phyloP scores from a whole-genome alignment of 305 asterid species.

The Fraxinus greggii region DNA sequence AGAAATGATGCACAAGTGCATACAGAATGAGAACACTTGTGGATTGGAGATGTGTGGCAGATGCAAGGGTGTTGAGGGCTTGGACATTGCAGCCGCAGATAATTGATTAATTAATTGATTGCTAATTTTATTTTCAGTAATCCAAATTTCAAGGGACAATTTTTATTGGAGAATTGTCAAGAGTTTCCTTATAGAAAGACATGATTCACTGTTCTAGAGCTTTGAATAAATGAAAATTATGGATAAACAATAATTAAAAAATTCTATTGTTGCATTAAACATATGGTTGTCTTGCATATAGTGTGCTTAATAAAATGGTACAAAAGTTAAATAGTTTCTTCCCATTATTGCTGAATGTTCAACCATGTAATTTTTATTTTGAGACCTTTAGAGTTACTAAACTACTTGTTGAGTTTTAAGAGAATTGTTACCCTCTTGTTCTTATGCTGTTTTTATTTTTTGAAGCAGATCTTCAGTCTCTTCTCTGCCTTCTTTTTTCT shows the following conservation, averaged over 20 bases:
- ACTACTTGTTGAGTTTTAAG: too few species aligned
- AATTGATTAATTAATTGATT: neutral
- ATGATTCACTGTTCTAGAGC: neutral
- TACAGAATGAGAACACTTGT: neutral
- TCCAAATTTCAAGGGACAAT: neutral
- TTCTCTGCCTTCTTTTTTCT: neutral
- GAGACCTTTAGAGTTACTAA: neutral
- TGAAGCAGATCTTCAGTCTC: neutral
- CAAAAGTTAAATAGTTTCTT: neutral
- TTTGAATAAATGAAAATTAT: neutral
- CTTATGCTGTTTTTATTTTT: neutral
- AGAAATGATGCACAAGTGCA: neutral
- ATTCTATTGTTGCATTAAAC: neutral
- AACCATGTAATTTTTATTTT: neutral
- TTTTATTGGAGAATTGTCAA: neutral
- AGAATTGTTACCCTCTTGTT: neutral
- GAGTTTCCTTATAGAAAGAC: neutral
- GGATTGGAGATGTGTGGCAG: neutral
- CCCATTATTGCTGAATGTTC: neutral
- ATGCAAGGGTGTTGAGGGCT: neutral
- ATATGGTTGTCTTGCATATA: neutral
- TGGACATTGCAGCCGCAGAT: neutral
- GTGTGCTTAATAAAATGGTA: neutral
- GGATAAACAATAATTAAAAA: neutral
- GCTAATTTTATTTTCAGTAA: neutral